Conservation (phyloP, 2,329 filamentous ascomycete genomes). For the Aspergillus piperis region DNA sequence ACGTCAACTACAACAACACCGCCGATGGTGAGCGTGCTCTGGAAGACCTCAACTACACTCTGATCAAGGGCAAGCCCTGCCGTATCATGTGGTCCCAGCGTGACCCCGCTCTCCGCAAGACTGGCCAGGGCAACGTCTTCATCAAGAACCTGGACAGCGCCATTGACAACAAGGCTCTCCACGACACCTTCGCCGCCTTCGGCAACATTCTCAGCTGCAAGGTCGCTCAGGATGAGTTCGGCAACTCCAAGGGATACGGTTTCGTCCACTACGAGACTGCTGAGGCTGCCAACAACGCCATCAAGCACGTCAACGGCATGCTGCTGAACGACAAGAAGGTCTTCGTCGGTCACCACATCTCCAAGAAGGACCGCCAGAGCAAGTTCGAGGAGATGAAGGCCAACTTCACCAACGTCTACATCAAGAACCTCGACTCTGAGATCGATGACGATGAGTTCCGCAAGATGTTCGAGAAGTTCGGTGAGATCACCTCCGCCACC, state of each 20-base stretch:
- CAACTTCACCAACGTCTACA: conserved; percentile 99
- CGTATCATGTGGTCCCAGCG: conserved; percentile 99
- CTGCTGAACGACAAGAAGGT: conserved; percentile 99
- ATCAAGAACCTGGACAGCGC: conserved; percentile 99
- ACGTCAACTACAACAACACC: conserved; percentile 99
- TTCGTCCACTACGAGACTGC: conserved; percentile 99
- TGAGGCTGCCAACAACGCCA: conserved; percentile 92
- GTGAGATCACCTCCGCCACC: conserved; percentile 93
- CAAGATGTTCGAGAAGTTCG: conserved; percentile 84
- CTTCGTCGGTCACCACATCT: conserved; percentile 97
- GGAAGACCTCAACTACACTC: conserved; percentile 98
- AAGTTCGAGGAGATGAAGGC: conserved; percentile 99
- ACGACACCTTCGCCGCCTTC: conserved; percentile 98
- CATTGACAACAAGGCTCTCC: conserved; percentile 99
- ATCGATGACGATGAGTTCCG: conserved; percentile 94
- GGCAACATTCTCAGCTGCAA: conserved; percentile 99
- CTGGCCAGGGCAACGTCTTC: conserved; percentile 98
- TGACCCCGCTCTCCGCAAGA: conserved; percentile 98
- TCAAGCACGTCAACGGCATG: conserved; percentile 99
- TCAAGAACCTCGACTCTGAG: conserved; percentile 92
- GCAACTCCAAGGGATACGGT: conserved; percentile 97
- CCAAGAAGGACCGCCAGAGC: conserved; percentile 99
- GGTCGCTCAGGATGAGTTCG: conserved; percentile 95
- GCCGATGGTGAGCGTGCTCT: conserved; percentile 95
- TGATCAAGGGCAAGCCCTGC: conserved; percentile 98